These are phyloP conservation scores for Hemileccinum rubropunctum DNA, from an alignment of 768 basidiomycete genomes.

Conservation along the genomic window DNA sequence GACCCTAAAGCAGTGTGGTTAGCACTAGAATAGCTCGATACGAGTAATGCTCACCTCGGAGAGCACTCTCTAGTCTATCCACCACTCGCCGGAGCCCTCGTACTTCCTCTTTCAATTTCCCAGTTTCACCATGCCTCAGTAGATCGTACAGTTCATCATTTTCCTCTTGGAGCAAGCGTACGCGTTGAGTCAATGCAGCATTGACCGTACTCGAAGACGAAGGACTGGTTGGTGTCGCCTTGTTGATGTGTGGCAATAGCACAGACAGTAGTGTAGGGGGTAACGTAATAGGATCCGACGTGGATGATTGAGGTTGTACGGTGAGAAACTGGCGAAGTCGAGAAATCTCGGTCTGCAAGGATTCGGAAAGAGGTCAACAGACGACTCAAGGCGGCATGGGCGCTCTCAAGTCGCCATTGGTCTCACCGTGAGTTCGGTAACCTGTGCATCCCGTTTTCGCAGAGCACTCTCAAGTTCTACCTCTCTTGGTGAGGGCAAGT, in stretches of 20 bases:
- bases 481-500: conserved; percentile 71
- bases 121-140: conserved; percentile 71
- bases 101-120: conserved; percentile 79
- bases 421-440: conserved; percentile 71
- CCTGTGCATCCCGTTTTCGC: conserved; percentile 70
- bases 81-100: conserved; percentile 66
- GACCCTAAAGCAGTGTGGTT: conserved; percentile 52
- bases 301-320: conserved; percentile 55
- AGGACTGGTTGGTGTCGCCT: conserved; percentile 31
- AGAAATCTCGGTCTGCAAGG: conserved; percentile 65
- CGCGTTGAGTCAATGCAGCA: conserved; percentile 73
- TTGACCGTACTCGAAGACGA: conserved; percentile 54
- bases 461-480: conserved; percentile 78
- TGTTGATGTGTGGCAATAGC: conserved; percentile 63
- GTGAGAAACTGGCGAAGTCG: conserved; percentile 64
- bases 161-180: conserved; percentile 74
- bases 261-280: conserved; percentile 70
- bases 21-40: conserved; percentile 1
- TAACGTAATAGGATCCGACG: conserved; percentile 62
- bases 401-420: conserved; percentile 16
- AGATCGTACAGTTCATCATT: conserved; percentile 84
- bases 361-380: conserved; percentile 17
- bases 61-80: conserved; percentile 66
- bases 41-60: conserved; percentile 56
- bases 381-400: conserved; percentile 15